Base-by-base conservation (phyloP, 768 basidiomycete genomes). In the Saitozyma sp. region DNA sequence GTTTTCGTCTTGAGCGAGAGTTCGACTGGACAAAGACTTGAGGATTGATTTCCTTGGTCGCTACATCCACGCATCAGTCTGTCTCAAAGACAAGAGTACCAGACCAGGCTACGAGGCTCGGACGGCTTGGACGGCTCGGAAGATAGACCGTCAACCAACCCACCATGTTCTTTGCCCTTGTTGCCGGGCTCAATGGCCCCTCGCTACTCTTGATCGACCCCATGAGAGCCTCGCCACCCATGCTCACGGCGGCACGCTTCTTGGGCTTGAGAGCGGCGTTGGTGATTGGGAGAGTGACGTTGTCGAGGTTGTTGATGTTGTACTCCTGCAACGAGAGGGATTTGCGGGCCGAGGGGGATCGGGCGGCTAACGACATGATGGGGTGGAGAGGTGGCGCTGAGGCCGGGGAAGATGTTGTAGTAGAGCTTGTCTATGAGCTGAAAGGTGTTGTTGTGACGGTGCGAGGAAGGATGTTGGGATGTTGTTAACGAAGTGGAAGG, bases 11-110 rank as follows among this genome's bases (percentile, higher is more conserved):
- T 50, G 42, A 50, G 68, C 45, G 54, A 58, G 29, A 29, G 29
- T 29, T 6, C 13, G 42, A 46, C 14, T 38, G 46, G 46, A 17
- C 46, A 67, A 43, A 8, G 64, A 48, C 58, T 78, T 78, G 17
- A 78, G 59, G 39, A 78, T 78, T 1, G 74, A 76, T 63, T 78
- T 78, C 6, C 76, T 54, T 1, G 76, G 76, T 76, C 75, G 65
- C 75, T 48, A 48, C 46, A 48, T 29, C 29, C 29, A 29, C 29
- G 29, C 2, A 29, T 29, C 29, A 29, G 29, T 29, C 29, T 5
- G 2, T 29, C 29, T 29, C 2, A 29, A 2, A 2, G 2, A 29
- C 29, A 29, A 29, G 29, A 2, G 29, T 29, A 2, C 2, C 2
- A 5, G 2, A 29, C 29, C 29, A 29, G 29, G 29, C 29, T 29